These are phyloP conservation scores for Neurospora discreta DNA, from an alignment of 495 filamentous ascomycete species.

Conservation along the genomic window DNA sequence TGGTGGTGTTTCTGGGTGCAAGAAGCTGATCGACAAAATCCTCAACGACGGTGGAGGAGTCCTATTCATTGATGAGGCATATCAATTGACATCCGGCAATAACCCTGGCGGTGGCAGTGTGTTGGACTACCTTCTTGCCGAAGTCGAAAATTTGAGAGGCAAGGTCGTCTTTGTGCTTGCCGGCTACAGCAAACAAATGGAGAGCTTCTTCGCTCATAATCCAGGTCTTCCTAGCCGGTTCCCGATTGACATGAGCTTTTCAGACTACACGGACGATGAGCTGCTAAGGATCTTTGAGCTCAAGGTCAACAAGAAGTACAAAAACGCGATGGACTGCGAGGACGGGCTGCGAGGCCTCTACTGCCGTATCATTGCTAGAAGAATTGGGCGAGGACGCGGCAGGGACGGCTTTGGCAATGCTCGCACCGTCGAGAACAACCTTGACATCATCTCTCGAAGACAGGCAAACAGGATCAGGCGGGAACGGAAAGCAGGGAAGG, in stretches of 20 bases:
- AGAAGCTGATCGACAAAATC: constrained; percentile 48
- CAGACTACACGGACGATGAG: constrained; percentile 59
- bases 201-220: constrained; percentile 69
- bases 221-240: constrained; percentile 64
- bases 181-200: constrained; percentile 71
- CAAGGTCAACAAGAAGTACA: constrained; percentile 34
- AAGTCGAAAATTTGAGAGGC: constrained; percentile 64
- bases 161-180: constrained; percentile 70
- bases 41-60: constrained; percentile 52
- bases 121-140: constrained; percentile 62
- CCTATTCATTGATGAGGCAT: constrained; percentile 70
- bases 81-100: constrained; percentile 53
- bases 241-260: constrained; percentile 52
- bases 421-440: constrained; percentile 50
- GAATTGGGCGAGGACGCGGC: constrained; percentile 51
- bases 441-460: constrained; percentile 41
- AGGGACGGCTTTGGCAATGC: constrained; percentile 65
- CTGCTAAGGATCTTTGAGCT: constrained; percentile 49
- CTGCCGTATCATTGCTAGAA: constrained; percentile 48
- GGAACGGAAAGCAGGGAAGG: constrained; percentile 17
- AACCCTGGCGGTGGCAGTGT: constrained; percentile 46
- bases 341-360: constrained; percentile 52
- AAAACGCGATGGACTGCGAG: constrained; percentile 46
- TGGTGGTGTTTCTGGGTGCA: constrained; percentile 6
- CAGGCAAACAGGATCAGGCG: constrained; percentile 45